Conservation (phyloP, 495 filamentous ascomycete genomes). For the Recurvomyces mirabilis region DNA sequence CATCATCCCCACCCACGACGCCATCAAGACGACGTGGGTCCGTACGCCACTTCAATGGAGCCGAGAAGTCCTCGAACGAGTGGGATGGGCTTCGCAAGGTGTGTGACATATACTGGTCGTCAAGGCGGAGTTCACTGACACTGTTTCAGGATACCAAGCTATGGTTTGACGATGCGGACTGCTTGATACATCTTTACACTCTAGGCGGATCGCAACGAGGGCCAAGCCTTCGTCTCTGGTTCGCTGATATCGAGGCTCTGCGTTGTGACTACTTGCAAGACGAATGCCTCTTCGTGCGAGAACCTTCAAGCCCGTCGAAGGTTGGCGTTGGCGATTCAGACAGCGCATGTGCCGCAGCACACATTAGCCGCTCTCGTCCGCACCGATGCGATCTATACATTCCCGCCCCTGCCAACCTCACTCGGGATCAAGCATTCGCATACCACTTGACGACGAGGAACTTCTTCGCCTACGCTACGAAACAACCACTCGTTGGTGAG, state of each 20-base stretch:
- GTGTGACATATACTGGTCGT: no score
- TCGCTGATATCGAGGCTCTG: conserved; percentile 31
- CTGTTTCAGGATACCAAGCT: conserved; percentile 53
- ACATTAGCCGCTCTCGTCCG: conserved; percentile 3
- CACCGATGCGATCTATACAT: conserved; percentile 49
- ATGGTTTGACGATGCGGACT: conserved; percentile 52
- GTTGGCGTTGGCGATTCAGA: conserved; percentile 2
- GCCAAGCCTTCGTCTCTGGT: conserved; percentile 48
- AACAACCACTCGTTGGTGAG: conserved; percentile 48
- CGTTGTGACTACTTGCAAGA: conserved; percentile 38
- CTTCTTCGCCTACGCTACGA: conserved; percentile 54
- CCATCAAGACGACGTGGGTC: neutral
- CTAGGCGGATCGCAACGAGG: conserved; percentile 48
- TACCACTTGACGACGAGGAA: conserved; percentile 57
- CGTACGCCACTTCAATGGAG: conserved; percentile 46
- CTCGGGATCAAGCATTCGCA: conserved; percentile 39
- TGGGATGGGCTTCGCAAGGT: conserved; percentile 25
- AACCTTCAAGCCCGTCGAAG: conserved; percentile 15
- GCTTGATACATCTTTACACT: conserved; percentile 49
- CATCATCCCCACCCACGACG: neutral
- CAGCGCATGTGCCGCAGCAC: conserved; percentile 12
- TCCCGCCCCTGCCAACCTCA: conserved; percentile 41
- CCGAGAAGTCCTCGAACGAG: conserved; percentile 30
- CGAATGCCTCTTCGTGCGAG: conserved; percentile 30
- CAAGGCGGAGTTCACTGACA: no score